Base-by-base conservation (phyloP, 129 eudicot species). In the Scalesia atractyloides region DNA sequence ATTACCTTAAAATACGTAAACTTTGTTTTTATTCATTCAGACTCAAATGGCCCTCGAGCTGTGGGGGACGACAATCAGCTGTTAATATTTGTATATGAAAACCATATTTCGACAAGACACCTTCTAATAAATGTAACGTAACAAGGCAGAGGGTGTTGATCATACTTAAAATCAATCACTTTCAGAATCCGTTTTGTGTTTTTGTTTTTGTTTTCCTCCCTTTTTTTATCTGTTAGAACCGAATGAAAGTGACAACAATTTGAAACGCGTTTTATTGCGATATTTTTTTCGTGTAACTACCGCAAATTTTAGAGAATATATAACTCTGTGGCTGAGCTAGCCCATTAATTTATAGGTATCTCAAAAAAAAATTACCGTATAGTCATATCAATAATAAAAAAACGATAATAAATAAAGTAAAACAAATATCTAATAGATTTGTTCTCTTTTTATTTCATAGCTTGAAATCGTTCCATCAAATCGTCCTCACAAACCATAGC, bases 151-250 rank as follows among this genome's bases (percentile, higher is more conserved):
- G 30, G 15, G 69, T 58, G 75, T 61, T 76, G 64, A 75, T 68
- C 53, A 69, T 48, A 69, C 76, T 76, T 69, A 77, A 60, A 33
- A 49, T 69, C 76, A 69, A 60, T 77, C 76, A 50, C 64, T 77
- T 69, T 60, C 56, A 36, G 5, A 57, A 7, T 59, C 37, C 37
- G 3, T 34, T 44, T 2, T 53, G 11, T 7, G 7, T 67, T 24
- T 44, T 44, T 5, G 50, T 44, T 44, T 5, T 64, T 11, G 30
- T 24, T 24, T 24, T 24, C 2, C 30, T 3, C 18, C 5, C 2
- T 20, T 19, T 17, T 56, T 19, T 18, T 53, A 11, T 58, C 26
- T 60, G 43, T 30, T 5, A 16, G n/a, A 60, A 60, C 4, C 24
- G 12, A 58, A 58, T 22, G 16, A 24, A 56, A 4, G 37, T 26